A percentile compares a stretch with the other conserved stretches of the same genome.
phyloP scores from a whole-genome alignment of 106 monocot species.

The Dendrobium chrysotoxum region DNA sequence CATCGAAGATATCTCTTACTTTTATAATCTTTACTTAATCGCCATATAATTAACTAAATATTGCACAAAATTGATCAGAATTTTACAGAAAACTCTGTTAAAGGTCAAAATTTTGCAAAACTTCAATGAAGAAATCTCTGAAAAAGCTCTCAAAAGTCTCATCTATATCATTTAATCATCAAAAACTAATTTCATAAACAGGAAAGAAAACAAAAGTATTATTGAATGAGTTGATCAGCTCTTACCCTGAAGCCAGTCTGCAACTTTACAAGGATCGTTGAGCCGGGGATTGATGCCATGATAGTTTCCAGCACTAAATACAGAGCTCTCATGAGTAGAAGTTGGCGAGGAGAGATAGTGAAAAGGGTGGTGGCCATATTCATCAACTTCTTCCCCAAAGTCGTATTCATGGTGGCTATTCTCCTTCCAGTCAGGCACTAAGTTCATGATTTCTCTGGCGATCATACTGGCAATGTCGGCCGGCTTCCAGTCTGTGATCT shows the following conservation, averaged over 20 bases:
- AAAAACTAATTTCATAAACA: too few species aligned
- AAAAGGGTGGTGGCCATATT: conserved; percentile 38
- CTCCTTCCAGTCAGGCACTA: conserved; percentile 65
- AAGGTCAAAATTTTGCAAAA: too few species aligned
- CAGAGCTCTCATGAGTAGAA: conserved; percentile 52
- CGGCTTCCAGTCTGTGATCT: conserved; percentile 64
- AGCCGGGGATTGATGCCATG: conserved; percentile 1
- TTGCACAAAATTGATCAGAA: too few species aligned
- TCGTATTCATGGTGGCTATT: conserved; percentile 28
- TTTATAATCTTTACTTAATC: too few species aligned
- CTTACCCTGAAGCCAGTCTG: conserved; percentile 55
- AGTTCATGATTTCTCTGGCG: conserved; percentile 45
- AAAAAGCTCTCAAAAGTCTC: too few species aligned
- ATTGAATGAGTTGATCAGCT: not conserved
- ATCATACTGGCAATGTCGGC: conserved; percentile 78
- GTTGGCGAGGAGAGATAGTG: conserved; percentile 46
- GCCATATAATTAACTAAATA: too few species aligned
- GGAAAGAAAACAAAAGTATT: not conserved
- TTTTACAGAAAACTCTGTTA: too few species aligned
- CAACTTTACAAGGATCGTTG: not conserved
- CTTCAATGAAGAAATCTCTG: too few species aligned
- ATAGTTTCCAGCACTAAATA: conserved; percentile 10
- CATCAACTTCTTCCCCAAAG: conserved; percentile 30
- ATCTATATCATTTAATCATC: too few species aligned
- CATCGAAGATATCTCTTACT: too few species aligned